Evolutionary conservation across 352 stramenopile species (phyloP), one percentile per base, ranked within the genome.

Genomic region (Phytophthora nicotianae): DNA sequence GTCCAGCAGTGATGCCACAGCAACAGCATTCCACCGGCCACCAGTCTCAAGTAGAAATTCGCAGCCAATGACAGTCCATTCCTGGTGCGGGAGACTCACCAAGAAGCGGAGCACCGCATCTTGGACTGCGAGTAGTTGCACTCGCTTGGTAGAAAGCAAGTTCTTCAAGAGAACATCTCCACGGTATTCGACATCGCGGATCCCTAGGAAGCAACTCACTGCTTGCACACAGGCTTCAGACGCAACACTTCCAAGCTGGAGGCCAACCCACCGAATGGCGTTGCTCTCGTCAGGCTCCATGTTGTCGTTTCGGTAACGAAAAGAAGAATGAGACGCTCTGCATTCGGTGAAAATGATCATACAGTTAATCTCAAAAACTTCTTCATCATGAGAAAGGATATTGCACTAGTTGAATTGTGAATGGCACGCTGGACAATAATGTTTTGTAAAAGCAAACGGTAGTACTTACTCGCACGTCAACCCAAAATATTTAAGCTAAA

Each of bases 161-260:
- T 54, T 59, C 19, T 69, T 69, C 5, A 69, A 24, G n/a, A 69
- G 26, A 45, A 59, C 47, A 24, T 69, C 61, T 2, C 61, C 61
- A 10, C 54, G 61, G 37, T 69, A 69, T 40, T 69, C 61, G 24
- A 69, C 53, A 21, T 69, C 61, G 8, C 61, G 61, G 17, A 69
- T 64, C 2, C 37, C 46, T 9, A 68, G 61, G 42, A 68, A 68
- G 33, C 53, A 58, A 21, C 10, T 50, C 5, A 68, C 29, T 16
- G 61, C 61, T n/a, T 68, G 53, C 16, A 19, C 21, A 29, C 61
- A 64, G 13, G 27, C 47, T 11, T 68, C 61, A 1, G 53, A 53
- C 5, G n/a, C 8, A 29, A 10, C 23, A 10, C 32, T 68, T 16
- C 61, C 61, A 7, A 68, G 35, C 21, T 68, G 61, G 11, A 59